Conservation (phyloP, 768 basidiomycete genomes). For the Pulveroboletus sp. region DNA sequence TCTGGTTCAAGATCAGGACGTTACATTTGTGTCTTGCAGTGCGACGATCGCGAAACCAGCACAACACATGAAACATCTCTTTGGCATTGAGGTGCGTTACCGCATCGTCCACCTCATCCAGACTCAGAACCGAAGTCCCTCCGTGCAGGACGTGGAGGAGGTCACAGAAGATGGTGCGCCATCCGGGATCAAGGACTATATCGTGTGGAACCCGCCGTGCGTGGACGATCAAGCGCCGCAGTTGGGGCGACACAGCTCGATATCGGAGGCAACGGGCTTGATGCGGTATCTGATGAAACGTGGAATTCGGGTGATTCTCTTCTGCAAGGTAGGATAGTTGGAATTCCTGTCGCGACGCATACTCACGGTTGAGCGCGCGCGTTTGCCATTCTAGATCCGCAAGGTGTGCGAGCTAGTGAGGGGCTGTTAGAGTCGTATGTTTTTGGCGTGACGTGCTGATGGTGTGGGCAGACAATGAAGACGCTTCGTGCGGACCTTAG, state of each 20-base stretch:
- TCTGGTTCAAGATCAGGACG: slow-evolving; percentile 40
- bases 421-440: neutral
- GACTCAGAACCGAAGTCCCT: neutral
- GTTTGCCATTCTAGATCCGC: slow-evolving; percentile 48
- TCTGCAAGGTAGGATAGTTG: slow-evolving; percentile 61
- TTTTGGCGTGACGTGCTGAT: neutral
- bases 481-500: slow-evolving; percentile 65
- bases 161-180: slow-evolving; percentile 82
- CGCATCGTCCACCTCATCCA: too few species aligned
- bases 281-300: slow-evolving; percentile 81
- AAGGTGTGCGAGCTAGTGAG: slow-evolving; percentile 78
- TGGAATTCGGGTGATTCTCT: slow-evolving; percentile 80
- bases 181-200: slow-evolving; percentile 70
- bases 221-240: slow-evolving; percentile 51
- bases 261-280: slow-evolving; percentile 64
- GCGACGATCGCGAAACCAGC: slow-evolving; percentile 79
- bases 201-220: slow-evolving; percentile 71
- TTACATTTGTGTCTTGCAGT: slow-evolving; percentile 78
- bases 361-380: neutral
- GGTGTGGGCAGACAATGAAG: slow-evolving; percentile 67
- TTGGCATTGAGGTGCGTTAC: slow-evolving; percentile 50
- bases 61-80: slow-evolving; percentile 72
- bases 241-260: slow-evolving; percentile 52
- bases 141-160: slow-evolving; percentile 50
- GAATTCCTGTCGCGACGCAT: neutral